These are phyloP conservation scores for Boletus tomentosulus DNA, from an alignment of 768 basidiomycete species.

Conservation along the genomic window DNA sequence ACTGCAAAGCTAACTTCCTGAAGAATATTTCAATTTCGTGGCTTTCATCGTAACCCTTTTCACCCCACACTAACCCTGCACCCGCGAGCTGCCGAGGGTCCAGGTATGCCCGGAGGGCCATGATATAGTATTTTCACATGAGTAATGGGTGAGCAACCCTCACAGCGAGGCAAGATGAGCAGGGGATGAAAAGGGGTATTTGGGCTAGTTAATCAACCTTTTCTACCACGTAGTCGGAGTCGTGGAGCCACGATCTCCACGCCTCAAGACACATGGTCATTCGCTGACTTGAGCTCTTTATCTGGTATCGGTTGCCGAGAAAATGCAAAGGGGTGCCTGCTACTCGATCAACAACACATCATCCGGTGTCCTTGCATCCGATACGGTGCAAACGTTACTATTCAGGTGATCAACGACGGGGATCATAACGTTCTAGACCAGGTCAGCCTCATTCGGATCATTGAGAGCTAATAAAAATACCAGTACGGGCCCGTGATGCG, in stretches of 20 bases:
- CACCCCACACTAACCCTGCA: too few relatives aligned
- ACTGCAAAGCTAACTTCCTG: too few relatives aligned
- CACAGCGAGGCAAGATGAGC: not conserved
- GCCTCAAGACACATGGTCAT: constrained; percentile 53
- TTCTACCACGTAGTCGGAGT: constrained; percentile 41
- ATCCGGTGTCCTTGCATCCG: constrained; percentile 38
- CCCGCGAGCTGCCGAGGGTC: too few relatives aligned
- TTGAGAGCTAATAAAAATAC: not conserved
- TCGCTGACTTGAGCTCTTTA: constrained; percentile 54
- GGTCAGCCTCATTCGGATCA: constrained; percentile 30
- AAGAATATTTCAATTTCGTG: too few relatives aligned
- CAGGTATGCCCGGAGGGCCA: too few relatives aligned
- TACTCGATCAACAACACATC: constrained; percentile 57
- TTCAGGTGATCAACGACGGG: constrained; percentile 63
- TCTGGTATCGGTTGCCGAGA: constrained; percentile 33
- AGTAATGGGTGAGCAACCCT: constrained; percentile 50
- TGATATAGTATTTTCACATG: too few relatives aligned
- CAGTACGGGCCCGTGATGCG: constrained; percentile 66
- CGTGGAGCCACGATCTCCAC: constrained; percentile 41
- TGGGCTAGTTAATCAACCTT: not conserved
- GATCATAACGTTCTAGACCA: constrained; percentile 65
- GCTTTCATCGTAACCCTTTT: too few relatives aligned
- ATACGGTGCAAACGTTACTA: constrained; percentile 59
- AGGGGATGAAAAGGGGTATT: not conserved
- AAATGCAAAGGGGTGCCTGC: constrained; percentile 61